Conservation (phyloP, 306 rosid species). For the Corylus heterophylla region DNA sequence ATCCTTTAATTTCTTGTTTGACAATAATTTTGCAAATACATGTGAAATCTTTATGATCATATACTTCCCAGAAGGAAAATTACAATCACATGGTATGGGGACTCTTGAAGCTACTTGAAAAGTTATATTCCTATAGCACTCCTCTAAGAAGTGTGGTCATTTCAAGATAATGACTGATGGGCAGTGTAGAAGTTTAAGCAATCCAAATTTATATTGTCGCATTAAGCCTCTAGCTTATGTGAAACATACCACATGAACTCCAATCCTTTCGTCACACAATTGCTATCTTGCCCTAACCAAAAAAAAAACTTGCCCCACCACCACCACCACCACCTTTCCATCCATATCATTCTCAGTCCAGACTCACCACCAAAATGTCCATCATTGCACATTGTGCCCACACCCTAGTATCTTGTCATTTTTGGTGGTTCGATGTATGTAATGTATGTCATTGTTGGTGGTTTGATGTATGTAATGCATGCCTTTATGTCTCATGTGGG, state of each 20-base stretch:
- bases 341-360: neutral
- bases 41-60: neutral
- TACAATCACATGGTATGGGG: neutral
- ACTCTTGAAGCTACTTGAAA: constrained; percentile 11
- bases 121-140: constrained; percentile 4
- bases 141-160: neutral
- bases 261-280: neutral
- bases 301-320: neutral
- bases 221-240: neutral
- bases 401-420: neutral
- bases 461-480: neutral
- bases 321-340: neutral
- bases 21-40: neutral
- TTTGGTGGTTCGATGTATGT: neutral
- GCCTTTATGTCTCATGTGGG: neutral
- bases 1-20: constrained; percentile 9
- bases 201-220: neutral
- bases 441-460: neutral
- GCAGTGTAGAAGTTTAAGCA: neutral
- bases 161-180: neutral
- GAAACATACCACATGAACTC: neutral
- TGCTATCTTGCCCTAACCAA: neutral
- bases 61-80: neutral
- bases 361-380: neutral
- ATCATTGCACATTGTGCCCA: neutral